These are phyloP conservation scores for Myxozyma kluyveri DNA, from an alignment of 805 yeast genomes.

Conservation along the genomic window DNA sequence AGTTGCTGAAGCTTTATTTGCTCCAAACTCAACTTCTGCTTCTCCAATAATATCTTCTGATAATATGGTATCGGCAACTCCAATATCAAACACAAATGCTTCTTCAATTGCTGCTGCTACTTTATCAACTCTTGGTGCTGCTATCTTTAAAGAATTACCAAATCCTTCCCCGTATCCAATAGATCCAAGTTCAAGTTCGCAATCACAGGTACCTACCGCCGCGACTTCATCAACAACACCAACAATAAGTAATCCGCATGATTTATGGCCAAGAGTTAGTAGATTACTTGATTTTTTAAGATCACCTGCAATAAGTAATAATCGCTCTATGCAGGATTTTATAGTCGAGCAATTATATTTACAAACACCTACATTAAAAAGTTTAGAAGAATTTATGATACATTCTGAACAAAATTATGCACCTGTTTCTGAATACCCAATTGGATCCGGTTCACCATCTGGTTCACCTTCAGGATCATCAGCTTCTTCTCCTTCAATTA, in stretches of 20 bases:
- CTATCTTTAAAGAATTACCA: neutral
- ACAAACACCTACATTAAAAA: neutral
- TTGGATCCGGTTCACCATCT: too few relatives aligned
- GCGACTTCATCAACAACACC: neutral
- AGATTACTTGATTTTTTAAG: neutral
- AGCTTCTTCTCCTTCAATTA: too few relatives aligned
- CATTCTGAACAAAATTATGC: neutral
- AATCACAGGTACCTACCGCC: neutral
- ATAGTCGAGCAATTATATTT: neutral
- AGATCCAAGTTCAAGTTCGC: neutral
- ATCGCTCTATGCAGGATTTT: conserved; percentile 1
- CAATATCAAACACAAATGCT: neutral
- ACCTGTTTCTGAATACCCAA: neutral
- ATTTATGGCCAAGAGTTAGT: neutral
- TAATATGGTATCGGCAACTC: neutral
- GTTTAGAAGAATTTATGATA: neutral
- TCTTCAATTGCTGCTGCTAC: neutral
- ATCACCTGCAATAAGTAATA: neutral
- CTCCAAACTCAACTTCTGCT: neutral
- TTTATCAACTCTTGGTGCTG: neutral
- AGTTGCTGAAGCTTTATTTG: neutral
- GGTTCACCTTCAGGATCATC: too few relatives aligned
- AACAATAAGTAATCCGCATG: neutral
- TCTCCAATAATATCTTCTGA: neutral
- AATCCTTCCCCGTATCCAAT: neutral